Evolutionary conservation across 2,329 filamentous ascomycete genomes (phyloP), one percentile per base, ranked within the genome.

Genomic region (Coniochaeta sp.): DNA sequence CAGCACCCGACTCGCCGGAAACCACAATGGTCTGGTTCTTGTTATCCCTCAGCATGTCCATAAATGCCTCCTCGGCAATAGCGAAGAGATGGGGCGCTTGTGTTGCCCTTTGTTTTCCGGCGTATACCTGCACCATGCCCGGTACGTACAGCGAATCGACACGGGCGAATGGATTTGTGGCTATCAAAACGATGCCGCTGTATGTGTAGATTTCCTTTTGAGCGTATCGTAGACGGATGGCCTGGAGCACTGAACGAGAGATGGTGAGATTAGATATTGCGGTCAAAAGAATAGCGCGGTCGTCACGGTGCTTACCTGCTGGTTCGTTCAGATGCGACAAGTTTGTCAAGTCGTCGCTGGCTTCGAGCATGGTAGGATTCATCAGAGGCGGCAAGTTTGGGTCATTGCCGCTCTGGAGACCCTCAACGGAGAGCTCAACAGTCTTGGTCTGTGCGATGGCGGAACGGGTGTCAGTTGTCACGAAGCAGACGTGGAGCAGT

Each of bases 131-230:
- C n/a, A 99, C 93, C 93, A 99, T 99, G 66, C 95, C 95, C 19
- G 93, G 93, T 12, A 99, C 95, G 76, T 99, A 99, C 71, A 99
- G 86, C 47, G 95, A 99, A 74, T 99, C 95, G 66, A 99, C 93
- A 65, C 95, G 86, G 59, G 96, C 95, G 71, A 99, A 99, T 24
- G 95, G 95, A 77, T 99, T 99, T 64, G 95, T 96, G 64, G 95
- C 95, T 79, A 99, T 99, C 68, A 99, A 83, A 65, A 99, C 95
- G 71, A 99, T 98, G 72, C 95, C 95, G 73, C 91, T 96, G 80
- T 99, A 99, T 71, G 95, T 99, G 81, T 99, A 99, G 70, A 99
- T 99, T 75, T 99, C 95, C 78, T 98, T 98, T 75, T 99, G 95
- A 64, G 90, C 84, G 79, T 99, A 99, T 74, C 95, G 91, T 72